A percentile compares a stretch with the other conserved stretches of the same genome.
These are phyloP conservation scores for Fusarium zealandicum DNA, from an alignment of 2,329 filamentous ascomycete genomes.

Conservation along the genomic window DNA sequence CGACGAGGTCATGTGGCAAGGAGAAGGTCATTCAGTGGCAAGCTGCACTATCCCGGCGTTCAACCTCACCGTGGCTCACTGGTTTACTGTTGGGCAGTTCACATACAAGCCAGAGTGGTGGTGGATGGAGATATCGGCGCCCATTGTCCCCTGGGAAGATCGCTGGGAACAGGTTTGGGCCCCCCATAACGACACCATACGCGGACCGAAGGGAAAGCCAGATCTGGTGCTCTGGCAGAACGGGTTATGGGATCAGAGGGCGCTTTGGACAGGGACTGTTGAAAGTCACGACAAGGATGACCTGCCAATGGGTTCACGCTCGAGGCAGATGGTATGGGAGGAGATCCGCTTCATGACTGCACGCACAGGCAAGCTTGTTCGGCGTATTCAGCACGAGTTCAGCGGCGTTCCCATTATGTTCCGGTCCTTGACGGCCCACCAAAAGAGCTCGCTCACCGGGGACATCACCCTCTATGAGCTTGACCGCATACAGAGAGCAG, in stretches of 20 bases:
- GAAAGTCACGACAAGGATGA: background rate
- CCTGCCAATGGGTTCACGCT: background rate
- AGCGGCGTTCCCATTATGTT: background rate
- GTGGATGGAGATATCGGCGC: background rate
- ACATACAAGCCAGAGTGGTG: background rate
- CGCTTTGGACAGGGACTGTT: background rate
- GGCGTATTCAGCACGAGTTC: background rate
- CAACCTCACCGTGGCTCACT: background rate
- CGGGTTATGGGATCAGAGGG: background rate
- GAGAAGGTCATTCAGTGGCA: background rate
- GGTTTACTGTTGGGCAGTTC: background rate
- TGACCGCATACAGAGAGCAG: background rate
- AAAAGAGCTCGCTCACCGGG: background rate
- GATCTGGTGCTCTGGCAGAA: conserved; percentile 1
- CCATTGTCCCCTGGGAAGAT: background rate
- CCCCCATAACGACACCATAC: background rate
- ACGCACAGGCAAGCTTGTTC: background rate
- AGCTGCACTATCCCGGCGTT: background rate
- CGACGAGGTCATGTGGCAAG: background rate
- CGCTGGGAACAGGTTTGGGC: background rate
- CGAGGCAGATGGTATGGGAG: conserved; percentile 1
- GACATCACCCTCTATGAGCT: background rate
- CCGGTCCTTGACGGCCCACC: background rate
- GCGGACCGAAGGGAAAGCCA: background rate
- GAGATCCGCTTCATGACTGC: background rate